Percentiles rank a stretch among this genome's conserved stretches.
Evolutionary conservation across 129 eudicot species (phyloP).

Genomic region (Oenanthe sinensis): DNA sequence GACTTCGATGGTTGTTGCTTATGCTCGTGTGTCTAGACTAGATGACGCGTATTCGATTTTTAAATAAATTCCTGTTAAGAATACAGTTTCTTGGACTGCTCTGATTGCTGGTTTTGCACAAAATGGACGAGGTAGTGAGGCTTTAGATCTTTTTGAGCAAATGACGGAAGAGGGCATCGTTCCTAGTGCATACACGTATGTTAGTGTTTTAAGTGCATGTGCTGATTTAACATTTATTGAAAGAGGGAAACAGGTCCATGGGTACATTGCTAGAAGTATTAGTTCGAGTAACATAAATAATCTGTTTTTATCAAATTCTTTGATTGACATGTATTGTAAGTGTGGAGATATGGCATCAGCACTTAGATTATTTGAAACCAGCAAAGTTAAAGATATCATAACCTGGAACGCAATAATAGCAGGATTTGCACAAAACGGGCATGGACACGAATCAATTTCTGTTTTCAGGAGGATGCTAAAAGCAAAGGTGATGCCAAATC

Average conservation of each 20-base stretch:
- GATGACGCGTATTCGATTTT: constrained; percentile 32
- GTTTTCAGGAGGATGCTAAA: constrained; percentile 25
- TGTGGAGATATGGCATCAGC: constrained; percentile 40
- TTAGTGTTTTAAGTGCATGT: constrained; percentile 36
- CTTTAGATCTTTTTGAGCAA: constrained; percentile 25
- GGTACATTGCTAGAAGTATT: constrained; percentile 22
- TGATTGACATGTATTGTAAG: constrained; percentile 44
- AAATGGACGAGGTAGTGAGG: constrained; percentile 30
- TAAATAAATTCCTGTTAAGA: constrained; percentile 32
- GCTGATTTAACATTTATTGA: constrained; percentile 31
- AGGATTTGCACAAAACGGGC: constrained; percentile 38
- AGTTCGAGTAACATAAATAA: constrained; percentile 3
- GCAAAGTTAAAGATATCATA: constrained; percentile 22
- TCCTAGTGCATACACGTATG: constrained; percentile 33
- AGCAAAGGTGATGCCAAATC: constrained; percentile 24
- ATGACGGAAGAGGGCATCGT: constrained; percentile 29
- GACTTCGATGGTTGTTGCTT: constrained; percentile 51
- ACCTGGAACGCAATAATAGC: constrained; percentile 37
- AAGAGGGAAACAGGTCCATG: constrained; percentile 43
- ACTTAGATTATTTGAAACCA: constrained; percentile 18
- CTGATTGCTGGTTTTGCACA: constrained; percentile 29
- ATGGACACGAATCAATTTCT: constrained; percentile 26
- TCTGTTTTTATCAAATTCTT: constrained; percentile 25
- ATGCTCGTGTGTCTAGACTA: constrained; percentile 21
- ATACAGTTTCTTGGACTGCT: constrained; percentile 46